Evolutionary conservation across 495 filamentous ascomycete genomes (phyloP), one percentile per base, ranked within the genome.

Genomic region (Hyaloscypha hepaticicola): DNA sequence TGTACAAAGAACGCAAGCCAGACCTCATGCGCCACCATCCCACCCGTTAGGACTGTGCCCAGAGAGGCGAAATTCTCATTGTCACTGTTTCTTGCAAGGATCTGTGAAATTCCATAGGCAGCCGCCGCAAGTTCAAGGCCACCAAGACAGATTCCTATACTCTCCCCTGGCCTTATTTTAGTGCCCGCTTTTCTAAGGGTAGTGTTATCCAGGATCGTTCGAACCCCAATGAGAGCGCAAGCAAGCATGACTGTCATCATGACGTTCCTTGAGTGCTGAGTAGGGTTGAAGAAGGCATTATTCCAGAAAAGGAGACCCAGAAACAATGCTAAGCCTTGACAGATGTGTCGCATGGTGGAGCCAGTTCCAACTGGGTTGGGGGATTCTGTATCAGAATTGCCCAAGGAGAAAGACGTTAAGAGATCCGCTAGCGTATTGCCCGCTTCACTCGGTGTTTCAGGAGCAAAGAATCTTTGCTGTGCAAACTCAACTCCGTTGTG

Each of bases 401-500:
- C 48, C 1, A 70, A 52, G 24, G 64, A 67, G 21, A 64, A 67
- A 4, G 33, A 33, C 24, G 19, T 55, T 8, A 68, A 49, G 45
- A 65, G 70, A 22, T 80, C 80, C 27, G 81, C 77, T 14, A 77
- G 74, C 34, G 70, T 67, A 53, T 79, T 70, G 60, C 81, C 78
- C 49, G 69, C 77, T 50, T 66, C 60, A 11, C 38, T 63, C 2
- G 59, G 57, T 33, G 48, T 6, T 9, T 29, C 11, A 21, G 61
- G 62, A 38, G 69, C 65, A 55, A 85, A 85, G 72, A 87, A 85
- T 28, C 72, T 80, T 0, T 81, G 83, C 5, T 74, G 75, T 21
- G 79, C 77, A 64, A 86, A 81, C 21, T 77, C 67, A 41, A 76
- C 48, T 58, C 77, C 72, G 16, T 24, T 59, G 58, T 24, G 66